Evolutionary conservation across 768 basidiomycete species (phyloP), one percentile per base, ranked within the genome.

Genomic region (Daedaleopsis nitida): DNA sequence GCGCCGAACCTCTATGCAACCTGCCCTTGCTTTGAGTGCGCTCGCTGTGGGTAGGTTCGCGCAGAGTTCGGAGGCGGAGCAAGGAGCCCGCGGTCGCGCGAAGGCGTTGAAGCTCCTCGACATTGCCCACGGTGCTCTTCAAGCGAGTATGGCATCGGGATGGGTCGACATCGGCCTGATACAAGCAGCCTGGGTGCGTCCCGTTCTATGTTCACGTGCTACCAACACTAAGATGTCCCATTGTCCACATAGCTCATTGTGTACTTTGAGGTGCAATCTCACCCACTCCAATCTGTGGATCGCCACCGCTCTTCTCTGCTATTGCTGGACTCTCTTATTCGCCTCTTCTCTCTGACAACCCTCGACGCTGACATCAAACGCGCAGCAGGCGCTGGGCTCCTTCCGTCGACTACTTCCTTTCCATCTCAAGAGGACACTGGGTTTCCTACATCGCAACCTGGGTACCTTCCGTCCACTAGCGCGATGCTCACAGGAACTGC

Each of bases 101-200:
- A 82, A 80, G 32, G 88, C 89, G 0, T 67, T 89, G 44, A 75
- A 77, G 53, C 80, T 91, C 49, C 74, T 86, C 43, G 85, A 91
- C 57, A 78, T 86, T 62, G 89, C 89, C 17, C 88, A 89, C 68
- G 78, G 81, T 50, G 82, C 86, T 8, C 71, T 92, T 63, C 87
- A 92, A 60, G 86, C 86, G 16, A 91, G 89, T 66, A 74, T 88
- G 57, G 86, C 83, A 66, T 82, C 86, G 35, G 81, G 84, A 13
- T 88, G 87, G 85, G 81, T 92, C 12, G 88, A 92, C 62, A 84
- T 88, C 65, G 84, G 83, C 24, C 79, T 91, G 5, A 87, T 86
- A 9, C 87, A 92, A 71, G 87, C 89, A 24, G 86, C 87, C 54
- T 92, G 87, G 64, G 67, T 68, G 37, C 24, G 60, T 45, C 9